These are phyloP conservation scores for Chenopodium formosanum DNA, from an alignment of 148 eudicot genomes.

Conservation along the genomic window DNA sequence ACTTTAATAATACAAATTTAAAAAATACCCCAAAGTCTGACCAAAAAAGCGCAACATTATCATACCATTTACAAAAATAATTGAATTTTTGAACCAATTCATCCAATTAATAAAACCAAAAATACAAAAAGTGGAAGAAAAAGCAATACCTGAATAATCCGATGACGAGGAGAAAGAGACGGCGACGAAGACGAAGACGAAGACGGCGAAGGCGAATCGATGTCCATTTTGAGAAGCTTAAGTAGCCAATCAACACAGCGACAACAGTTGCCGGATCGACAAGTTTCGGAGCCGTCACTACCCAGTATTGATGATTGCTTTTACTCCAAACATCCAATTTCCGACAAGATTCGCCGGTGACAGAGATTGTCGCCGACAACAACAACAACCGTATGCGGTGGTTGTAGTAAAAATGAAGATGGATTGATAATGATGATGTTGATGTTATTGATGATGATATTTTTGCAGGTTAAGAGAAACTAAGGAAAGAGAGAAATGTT, in stretches of 20 bases:
- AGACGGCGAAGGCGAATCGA: conserved; percentile 14
- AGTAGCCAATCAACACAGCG: conserved; percentile 25
- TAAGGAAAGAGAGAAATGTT: too few species aligned
- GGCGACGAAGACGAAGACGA: not conserved
- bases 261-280: conserved; percentile 13
- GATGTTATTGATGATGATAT: too few species aligned
- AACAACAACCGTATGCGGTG: not conserved
- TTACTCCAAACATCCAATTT: not conserved
- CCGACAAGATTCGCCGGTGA: not conserved
- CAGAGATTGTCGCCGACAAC: too few species aligned
- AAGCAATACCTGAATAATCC: not conserved
- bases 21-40: not conserved
- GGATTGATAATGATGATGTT: too few species aligned
- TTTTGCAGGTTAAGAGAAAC: too few species aligned
- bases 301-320: not conserved
- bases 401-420: too few species aligned
- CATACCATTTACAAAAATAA: too few species aligned
- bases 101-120: too few species aligned
- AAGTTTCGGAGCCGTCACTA: not conserved
- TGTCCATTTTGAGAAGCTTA: conserved; percentile 14
- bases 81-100: too few species aligned
- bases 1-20: not conserved
- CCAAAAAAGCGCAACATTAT: not conserved
- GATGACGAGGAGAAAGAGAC: conserved; percentile 4
- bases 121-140: not conserved